Conservation (phyloP, 768 basidiomycete genomes). For the Rhodotorula kratochvilovae region DNA sequence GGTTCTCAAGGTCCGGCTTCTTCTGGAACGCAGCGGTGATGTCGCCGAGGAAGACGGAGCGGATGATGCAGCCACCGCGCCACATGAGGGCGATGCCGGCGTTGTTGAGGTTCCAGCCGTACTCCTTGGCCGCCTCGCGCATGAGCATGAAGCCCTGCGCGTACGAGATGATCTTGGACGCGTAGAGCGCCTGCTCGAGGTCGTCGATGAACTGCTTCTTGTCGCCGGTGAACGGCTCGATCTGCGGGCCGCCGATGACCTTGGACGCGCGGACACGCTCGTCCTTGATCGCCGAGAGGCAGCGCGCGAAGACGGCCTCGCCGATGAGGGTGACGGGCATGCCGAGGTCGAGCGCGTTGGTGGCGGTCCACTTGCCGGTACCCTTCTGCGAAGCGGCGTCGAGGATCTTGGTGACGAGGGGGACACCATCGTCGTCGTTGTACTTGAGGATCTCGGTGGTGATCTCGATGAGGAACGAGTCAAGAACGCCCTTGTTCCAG, state of each 20-base stretch:
- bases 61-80: conserved; percentile 99
- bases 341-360: conserved; percentile 83
- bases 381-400: conserved; percentile 98
- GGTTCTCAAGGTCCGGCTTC: conserved; percentile 74
- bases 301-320: conserved; percentile 98
- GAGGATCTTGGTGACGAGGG: conserved; percentile 87
- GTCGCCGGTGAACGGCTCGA: conserved; percentile 91
- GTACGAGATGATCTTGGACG: conserved; percentile 77
- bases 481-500: conserved; percentile 98
- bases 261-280: conserved; percentile 93
- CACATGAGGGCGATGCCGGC: conserved; percentile 98
- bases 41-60: conserved; percentile 91
- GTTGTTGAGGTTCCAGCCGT: conserved; percentile 87
- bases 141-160: conserved; percentile 99
- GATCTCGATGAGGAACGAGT: conserved; percentile 99
- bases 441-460: conserved; percentile 90
- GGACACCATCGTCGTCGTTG: conserved; percentile 89
- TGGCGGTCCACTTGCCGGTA: conserved; percentile 99
- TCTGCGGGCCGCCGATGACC: conserved; percentile 80
- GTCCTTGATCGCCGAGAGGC: conserved; percentile 91
- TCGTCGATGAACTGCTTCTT: conserved; percentile 99
- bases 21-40: conserved; percentile 87
- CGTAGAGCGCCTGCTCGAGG: conserved; percentile 97
- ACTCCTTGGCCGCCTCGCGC: conserved; percentile 93
- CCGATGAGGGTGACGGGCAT: conserved; percentile 90